A percentile compares a stretch with the other conserved stretches of the same genome.
phyloP scores from a whole-genome alignment of 2,329 filamentous ascomycete species.

The Helotiales sp. region DNA sequence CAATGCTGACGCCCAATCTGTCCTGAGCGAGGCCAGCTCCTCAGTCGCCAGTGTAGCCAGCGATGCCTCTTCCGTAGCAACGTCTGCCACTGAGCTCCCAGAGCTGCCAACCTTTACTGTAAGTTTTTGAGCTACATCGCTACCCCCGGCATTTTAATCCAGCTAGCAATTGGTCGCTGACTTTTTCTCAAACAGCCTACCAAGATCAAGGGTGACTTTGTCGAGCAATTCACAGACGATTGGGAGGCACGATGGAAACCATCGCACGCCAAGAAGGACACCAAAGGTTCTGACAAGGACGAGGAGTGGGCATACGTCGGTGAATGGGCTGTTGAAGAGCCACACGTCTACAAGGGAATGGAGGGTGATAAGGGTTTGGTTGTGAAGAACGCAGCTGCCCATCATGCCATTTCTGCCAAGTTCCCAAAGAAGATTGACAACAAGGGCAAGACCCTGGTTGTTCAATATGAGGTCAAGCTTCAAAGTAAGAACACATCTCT shows the following conservation, averaged over 20 bases:
- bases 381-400: conserved; percentile 95
- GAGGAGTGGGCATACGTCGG: conserved; percentile 98
- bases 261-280: conserved; percentile 95
- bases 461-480: conserved; percentile 99
- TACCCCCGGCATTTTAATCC: neutral
- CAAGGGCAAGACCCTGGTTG: conserved; percentile 95
- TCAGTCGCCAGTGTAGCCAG: conserved; percentile 43
- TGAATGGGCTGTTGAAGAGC: conserved; percentile 97
- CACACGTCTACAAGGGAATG: conserved; percentile 85
- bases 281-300: conserved; percentile 68
- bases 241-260: conserved; percentile 94
- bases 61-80: conserved; percentile 55
- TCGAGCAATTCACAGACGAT: conserved; percentile 97
- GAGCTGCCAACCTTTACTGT: conserved; percentile 87
- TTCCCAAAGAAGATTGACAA: conserved; percentile 96
- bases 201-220: conserved; percentile 86
- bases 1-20: conserved; percentile 67
- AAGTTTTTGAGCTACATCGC: conserved; percentile 49
- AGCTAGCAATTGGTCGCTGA: conserved; percentile 39
- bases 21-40: conserved; percentile 53
- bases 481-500: conserved; percentile 71
- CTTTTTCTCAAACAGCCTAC: conserved; percentile 67
- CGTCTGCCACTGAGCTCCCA: conserved; percentile 52
- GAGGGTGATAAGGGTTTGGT: conserved; percentile 96
- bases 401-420: conserved; percentile 99